A percentile compares a stretch with the other conserved stretches of the same genome.
Evolutionary conservation across 1,284 basidiomycete species (phyloP).

Genomic region (Cystobasidiaceae sp.): DNA sequence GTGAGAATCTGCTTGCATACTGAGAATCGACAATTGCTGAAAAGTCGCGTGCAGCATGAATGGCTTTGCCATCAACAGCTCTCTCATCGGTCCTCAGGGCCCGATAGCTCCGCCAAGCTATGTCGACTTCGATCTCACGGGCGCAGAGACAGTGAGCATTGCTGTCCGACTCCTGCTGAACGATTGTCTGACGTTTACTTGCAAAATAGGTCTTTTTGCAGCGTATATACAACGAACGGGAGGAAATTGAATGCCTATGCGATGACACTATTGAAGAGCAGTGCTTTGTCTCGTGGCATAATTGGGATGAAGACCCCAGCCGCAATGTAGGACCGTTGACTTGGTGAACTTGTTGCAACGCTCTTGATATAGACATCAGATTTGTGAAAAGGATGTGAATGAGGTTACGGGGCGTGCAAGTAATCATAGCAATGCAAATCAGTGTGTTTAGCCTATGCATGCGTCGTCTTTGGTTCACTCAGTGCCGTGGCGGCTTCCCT

Average conservation of each 20-base stretch:
- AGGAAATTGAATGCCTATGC: slow-evolving; percentile 14
- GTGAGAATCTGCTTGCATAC: no score
- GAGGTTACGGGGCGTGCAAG: no score
- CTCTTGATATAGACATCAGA: no score
- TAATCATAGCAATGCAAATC: no score
- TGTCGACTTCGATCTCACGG: not conserved
- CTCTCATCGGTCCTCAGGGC: not conserved
- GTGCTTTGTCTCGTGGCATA: slow-evolving; percentile 6
- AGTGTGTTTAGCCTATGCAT: no score
- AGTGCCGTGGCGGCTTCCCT: no score
- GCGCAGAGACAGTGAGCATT: slow-evolving; percentile 2
- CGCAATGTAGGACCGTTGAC: no score
- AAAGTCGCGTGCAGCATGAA: slow-evolving; percentile 20
- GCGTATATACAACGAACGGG: slow-evolving; percentile 5
- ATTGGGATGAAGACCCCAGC: slow-evolving; percentile 2
- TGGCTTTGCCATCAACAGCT: slow-evolving; percentile 18
- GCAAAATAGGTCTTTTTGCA: not conserved
- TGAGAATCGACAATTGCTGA: no score
- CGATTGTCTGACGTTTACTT: not conserved
- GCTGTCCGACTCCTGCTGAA: no score
- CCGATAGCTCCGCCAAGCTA: slow-evolving; percentile 1
- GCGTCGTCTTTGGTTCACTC: no score
- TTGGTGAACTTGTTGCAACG: no score
- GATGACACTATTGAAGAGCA: slow-evolving; percentile 6
- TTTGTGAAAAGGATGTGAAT: no score